Evolutionary conservation across 176 grass and related monocot species (phyloP).

Genomic region (Raddia distichophylla): DNA sequence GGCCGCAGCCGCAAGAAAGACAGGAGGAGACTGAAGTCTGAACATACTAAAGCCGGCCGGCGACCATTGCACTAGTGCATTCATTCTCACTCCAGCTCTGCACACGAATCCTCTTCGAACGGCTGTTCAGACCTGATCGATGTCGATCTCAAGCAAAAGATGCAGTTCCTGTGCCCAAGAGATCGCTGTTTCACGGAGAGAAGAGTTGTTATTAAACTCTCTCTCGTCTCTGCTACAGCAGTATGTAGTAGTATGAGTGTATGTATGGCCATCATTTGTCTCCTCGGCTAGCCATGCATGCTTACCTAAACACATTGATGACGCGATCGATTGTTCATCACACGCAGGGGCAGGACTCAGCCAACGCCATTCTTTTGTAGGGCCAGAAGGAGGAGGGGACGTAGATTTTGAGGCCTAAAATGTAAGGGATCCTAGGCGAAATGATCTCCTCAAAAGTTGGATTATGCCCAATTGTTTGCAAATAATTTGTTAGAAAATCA

Average conservation of each 20-base stretch:
- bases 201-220: too few species aligned
- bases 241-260: background rate
- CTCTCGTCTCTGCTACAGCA: background rate
- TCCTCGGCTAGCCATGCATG: constrained; percentile 15
- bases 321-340: background rate
- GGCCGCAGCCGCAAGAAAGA: background rate
- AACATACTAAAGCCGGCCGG: background rate
- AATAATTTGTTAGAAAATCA: too few species aligned
- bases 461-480: too few species aligned
- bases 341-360: background rate
- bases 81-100: background rate
- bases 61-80: background rate
- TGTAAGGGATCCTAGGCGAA: constrained; percentile 19
- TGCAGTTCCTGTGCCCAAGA: constrained; percentile 3
- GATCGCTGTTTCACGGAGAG: constrained; percentile 3
- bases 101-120: constrained; percentile 22
- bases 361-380: background rate
- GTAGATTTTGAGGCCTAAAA: background rate
- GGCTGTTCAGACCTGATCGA: constrained; percentile 21
- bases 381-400: background rate
- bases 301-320: constrained; percentile 37
- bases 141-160: constrained; percentile 31
- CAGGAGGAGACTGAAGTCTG: background rate
- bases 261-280: background rate
- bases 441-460: too few species aligned